Evolutionary conservation across 1,284 basidiomycete genomes (phyloP).

Genomic region (Rhizoctonia solani): DNA sequence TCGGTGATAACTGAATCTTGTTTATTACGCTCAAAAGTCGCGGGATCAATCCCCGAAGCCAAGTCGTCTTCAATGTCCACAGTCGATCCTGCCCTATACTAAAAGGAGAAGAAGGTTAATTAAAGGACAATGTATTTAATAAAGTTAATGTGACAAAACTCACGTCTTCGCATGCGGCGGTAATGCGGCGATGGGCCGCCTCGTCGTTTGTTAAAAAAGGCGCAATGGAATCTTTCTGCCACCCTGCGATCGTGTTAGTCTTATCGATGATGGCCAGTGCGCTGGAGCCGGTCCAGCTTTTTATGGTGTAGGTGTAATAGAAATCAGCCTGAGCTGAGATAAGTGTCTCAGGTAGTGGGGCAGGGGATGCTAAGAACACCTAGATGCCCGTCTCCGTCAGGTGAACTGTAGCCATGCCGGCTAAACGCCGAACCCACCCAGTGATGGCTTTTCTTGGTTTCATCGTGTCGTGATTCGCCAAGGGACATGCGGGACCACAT

Average conservation of each 20-base stretch:
- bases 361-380: slow-evolving; percentile 43
- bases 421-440: slow-evolving; percentile 38
- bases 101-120: not conserved
- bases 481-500: slow-evolving; percentile 42
- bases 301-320: slow-evolving; percentile 40
- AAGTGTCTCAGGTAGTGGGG: slow-evolving; percentile 43
- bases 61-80: slow-evolving; percentile 40
- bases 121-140: not conserved
- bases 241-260: slow-evolving; percentile 21
- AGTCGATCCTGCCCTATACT: slow-evolving; percentile 43
- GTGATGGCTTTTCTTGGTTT: slow-evolving; percentile 42
- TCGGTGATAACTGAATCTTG: slow-evolving; percentile 13
- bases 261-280: slow-evolving; percentile 14
- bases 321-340: slow-evolving; percentile 40
- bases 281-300: slow-evolving; percentile 40
- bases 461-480: slow-evolving; percentile 37
- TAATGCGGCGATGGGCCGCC: slow-evolving; percentile 38
- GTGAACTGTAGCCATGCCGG: not conserved
- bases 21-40: slow-evolving; percentile 15
- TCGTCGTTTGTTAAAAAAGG: slow-evolving; percentile 39
- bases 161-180: slow-evolving; percentile 42
- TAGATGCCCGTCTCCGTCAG: slow-evolving; percentile 25
- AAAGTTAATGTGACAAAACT: not conserved
- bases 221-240: slow-evolving; percentile 40
- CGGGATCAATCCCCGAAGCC: slow-evolving; percentile 38